These are phyloP conservation scores for Phytophthora pini DNA, from an alignment of 352 stramenopile genomes.

Conservation along the genomic window DNA sequence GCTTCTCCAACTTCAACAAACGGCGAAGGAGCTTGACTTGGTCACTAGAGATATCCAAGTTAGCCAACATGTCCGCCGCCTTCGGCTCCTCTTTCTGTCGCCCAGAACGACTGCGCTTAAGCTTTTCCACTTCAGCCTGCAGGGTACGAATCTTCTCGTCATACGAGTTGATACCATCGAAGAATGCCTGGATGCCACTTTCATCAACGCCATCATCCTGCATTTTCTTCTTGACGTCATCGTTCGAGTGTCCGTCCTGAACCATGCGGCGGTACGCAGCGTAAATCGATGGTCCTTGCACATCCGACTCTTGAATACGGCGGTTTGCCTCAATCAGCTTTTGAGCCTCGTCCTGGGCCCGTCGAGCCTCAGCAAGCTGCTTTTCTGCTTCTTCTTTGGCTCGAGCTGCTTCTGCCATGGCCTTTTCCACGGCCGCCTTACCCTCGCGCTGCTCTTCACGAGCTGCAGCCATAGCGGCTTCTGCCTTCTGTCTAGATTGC, in stretches of 20 bases:
- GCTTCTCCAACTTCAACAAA: slow-evolving; percentile 85
- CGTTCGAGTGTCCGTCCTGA: slow-evolving; percentile 68
- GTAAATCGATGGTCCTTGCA: slow-evolving; percentile 63
- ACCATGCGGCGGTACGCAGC: slow-evolving; percentile 73
- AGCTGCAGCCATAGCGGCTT: slow-evolving; percentile 83
- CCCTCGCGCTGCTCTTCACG: slow-evolving; percentile 82
- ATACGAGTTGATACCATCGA: slow-evolving; percentile 86
- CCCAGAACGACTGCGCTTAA: slow-evolving; percentile 66
- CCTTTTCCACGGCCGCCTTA: slow-evolving; percentile 83
- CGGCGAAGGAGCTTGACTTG: slow-evolving; percentile 83
- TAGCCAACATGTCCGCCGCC: slow-evolving; percentile 69
- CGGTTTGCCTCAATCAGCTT: slow-evolving; percentile 88
- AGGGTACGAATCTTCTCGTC: slow-evolving; percentile 84
- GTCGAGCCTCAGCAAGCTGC: slow-evolving; percentile 77
- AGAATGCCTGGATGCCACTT: slow-evolving; percentile 74
- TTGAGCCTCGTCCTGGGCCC: slow-evolving; percentile 79
- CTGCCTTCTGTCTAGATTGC: slow-evolving; percentile 80
- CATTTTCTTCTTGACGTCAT: slow-evolving; percentile 82
- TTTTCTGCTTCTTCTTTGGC: slow-evolving; percentile 85
- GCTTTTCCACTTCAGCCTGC: slow-evolving; percentile 85
- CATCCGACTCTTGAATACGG: slow-evolving; percentile 75
- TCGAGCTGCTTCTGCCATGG: slow-evolving; percentile 79
- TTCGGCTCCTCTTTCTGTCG: slow-evolving; percentile 60
- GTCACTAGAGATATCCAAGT: slow-evolving; percentile 76
- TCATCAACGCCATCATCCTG: slow-evolving; percentile 80